These are phyloP conservation scores for Fomitopsis palustris DNA, from an alignment of 1,284 basidiomycete genomes.

Conservation along the genomic window DNA sequence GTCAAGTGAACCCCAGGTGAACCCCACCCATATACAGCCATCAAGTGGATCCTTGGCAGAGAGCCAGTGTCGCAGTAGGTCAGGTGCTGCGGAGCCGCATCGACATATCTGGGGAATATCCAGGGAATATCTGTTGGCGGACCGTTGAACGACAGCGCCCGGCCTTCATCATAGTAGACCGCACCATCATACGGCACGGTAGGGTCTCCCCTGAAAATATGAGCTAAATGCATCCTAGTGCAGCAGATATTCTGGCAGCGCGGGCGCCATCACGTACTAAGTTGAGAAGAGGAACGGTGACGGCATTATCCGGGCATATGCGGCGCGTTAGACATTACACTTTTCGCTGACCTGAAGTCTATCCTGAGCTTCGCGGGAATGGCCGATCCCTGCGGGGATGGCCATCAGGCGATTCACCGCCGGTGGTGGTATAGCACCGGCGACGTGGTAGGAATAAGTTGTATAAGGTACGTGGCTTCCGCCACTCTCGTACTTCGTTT, in stretches of 20 bases:
- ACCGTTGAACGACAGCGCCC: neutral
- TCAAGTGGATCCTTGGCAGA: too few species aligned
- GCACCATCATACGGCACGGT: neutral
- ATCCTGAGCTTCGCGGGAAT: slow-evolving; percentile 2
- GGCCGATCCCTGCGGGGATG: neutral
- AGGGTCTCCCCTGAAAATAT: neutral
- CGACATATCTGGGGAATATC: too few species aligned
- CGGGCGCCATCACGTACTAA: neutral
- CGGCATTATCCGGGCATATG: neutral
- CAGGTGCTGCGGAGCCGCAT: too few species aligned
- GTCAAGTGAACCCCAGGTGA: too few species aligned
- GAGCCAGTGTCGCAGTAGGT: neutral
- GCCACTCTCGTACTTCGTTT: neutral
- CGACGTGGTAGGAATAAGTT: neutral
- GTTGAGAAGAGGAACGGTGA: neutral
- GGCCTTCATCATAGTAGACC: neutral
- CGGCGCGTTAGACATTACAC: neutral
- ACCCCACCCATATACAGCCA: too few species aligned
- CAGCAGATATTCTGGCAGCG: neutral
- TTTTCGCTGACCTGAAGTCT: neutral
- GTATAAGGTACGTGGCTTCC: neutral
- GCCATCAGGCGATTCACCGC: neutral
- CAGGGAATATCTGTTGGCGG: neutral
- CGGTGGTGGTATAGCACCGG: neutral
- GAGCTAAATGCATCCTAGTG: neutral